These are phyloP conservation scores for Exophiala mesophila DNA, from an alignment of 2,329 filamentous ascomycete species.

Conservation along the genomic window DNA sequence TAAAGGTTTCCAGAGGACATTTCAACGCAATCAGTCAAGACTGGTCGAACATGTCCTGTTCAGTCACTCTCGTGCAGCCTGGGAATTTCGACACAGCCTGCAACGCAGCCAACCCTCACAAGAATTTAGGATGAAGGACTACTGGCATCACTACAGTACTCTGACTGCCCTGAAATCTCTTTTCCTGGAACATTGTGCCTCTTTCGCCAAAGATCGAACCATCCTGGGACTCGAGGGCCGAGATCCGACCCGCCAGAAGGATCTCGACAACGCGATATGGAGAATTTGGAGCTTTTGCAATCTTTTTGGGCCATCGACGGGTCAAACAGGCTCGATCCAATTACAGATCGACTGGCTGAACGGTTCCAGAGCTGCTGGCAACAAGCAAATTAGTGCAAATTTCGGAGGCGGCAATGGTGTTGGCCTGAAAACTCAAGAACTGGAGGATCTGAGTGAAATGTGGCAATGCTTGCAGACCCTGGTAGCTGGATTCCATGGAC, in stretches of 20 bases:
- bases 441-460: conserved; percentile 61
- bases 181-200: conserved; percentile 52
- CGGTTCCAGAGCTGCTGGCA: conserved; percentile 49
- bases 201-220: conserved; percentile 54
- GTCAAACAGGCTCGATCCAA: conserved; percentile 54
- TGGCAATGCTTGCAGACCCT: conserved; percentile 58
- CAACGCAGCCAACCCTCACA: conserved; percentile 16
- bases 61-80: conserved; percentile 22
- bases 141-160: conserved; percentile 44
- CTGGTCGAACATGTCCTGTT: conserved; percentile 23
- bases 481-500: conserved; percentile 52
- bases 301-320: conserved; percentile 53
- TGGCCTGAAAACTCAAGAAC: conserved; percentile 51
- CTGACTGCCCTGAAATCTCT: conserved; percentile 52
- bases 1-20: conserved; percentile 24
- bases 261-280: conserved; percentile 60
- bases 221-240: conserved; percentile 48
- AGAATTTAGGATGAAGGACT: conserved; percentile 22
- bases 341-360: conserved; percentile 61
- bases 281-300: conserved; percentile 63
- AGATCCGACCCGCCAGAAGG: conserved; percentile 42
- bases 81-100: conserved; percentile 23
- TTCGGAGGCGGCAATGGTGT: conserved; percentile 54
- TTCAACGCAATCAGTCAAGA: conserved; percentile 23
- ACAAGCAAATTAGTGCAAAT: conserved; percentile 47